Conservation (phyloP, 2,329 filamentous ascomycete genomes). For the Alternaria novae-zelandiae region DNA sequence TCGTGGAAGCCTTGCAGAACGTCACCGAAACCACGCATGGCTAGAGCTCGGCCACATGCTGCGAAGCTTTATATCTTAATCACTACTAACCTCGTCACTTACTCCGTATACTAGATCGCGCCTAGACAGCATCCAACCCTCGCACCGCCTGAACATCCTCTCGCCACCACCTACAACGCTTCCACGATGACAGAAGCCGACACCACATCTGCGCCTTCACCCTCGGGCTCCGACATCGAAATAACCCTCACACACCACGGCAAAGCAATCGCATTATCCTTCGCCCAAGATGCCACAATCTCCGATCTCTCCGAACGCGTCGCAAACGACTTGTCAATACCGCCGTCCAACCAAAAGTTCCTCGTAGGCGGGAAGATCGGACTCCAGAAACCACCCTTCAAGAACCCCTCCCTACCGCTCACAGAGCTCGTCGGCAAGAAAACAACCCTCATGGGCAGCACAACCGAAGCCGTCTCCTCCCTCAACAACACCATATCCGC, state of each 20-base stretch:
- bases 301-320: constrained; percentile 66
- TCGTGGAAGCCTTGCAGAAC: constrained; percentile 46
- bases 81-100: constrained; percentile 31
- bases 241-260: constrained; percentile 64
- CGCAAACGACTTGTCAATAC: constrained; percentile 63
- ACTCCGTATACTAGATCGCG: constrained; percentile 13
- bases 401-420: constrained; percentile 61
- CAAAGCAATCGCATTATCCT: constrained; percentile 56
- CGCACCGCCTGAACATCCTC: neutral
- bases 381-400: constrained; percentile 69
- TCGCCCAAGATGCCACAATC: constrained; percentile 60
- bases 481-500: constrained; percentile 53
- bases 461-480: constrained; percentile 64
- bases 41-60: constrained; percentile 25
- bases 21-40: constrained; percentile 33
- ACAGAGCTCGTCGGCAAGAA: constrained; percentile 62
- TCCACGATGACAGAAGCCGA: constrained; percentile 21
- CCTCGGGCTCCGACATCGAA: constrained; percentile 26
- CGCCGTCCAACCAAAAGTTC: constrained; percentile 70
- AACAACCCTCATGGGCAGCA: constrained; percentile 70
- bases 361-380: constrained; percentile 69
- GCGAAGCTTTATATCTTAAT: constrained; percentile 39
- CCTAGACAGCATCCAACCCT: neutral
- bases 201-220: constrained; percentile 9
- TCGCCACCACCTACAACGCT: neutral